Base-by-base conservation (phyloP, 495 filamentous ascomycete genomes). In the Penicillium maclennaniae region DNA sequence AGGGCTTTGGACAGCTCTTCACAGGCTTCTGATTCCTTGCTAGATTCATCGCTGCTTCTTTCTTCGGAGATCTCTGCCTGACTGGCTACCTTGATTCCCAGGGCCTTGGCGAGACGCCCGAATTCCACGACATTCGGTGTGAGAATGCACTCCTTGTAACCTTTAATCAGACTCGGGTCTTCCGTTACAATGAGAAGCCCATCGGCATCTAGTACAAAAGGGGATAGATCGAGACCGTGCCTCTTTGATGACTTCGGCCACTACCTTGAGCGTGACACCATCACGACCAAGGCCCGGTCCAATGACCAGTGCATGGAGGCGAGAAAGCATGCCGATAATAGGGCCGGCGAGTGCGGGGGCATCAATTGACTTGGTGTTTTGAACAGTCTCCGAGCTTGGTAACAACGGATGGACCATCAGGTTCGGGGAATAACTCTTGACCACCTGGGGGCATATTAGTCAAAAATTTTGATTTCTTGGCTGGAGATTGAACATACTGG, bases 361-460 rank as follows among this genome's bases (percentile, higher is more conserved):
- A 60, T 82, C 77, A 27, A 66, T 67, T 12, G 70, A 67, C 16
- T 69, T 58, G 43, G 70, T 63, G 34, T 75, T 67, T 41, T 69
- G 60, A 61, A 78, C 65, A 67, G 81, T 61, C 53, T 68, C 56
- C 49, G 54, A 61, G 70, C 91, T 89, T 28, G 92, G 91, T 79
- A 98, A 91, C 45, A 95, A 79, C 3, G 93, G 95, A 67, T 97
- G 95, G 14, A 98, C 95, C 95, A 98, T 97, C 14, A 98, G 75
- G 72, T 97, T 97, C 9, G 93, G 93, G 34, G 95, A 97, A 77
- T 97, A 98, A 15, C 88, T 84, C 78, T 98, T 98, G 65, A 98
- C 95, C 41, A 97, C 92, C 68, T 75, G 31, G 7, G 26, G 6
- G 37, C 10, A 42, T 5, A 39, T 15, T 27, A 12, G 39, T 19